phyloP scores from a whole-genome alignment of 352 stramenopile species.

The Aphanomyces euteiches region DNA sequence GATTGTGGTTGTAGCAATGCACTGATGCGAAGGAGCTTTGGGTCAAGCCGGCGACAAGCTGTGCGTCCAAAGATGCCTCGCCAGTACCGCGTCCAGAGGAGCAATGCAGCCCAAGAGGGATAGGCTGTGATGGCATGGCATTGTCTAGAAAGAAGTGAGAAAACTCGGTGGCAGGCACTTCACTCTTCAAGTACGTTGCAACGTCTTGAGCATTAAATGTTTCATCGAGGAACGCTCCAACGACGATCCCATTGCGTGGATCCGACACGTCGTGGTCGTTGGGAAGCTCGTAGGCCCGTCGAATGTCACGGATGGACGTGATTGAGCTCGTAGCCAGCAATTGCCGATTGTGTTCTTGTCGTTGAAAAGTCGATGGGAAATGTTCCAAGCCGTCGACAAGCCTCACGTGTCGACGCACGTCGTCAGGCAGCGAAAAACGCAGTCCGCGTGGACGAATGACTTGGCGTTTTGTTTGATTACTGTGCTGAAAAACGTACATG shows the following conservation, averaged over 20 bases:
- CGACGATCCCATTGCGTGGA: slow-evolving; percentile 48
- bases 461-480: slow-evolving; percentile 32
- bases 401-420: slow-evolving; percentile 41
- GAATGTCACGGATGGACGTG: slow-evolving; percentile 34
- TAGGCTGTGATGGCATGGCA: neutral
- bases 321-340: neutral
- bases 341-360: neutral
- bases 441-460: slow-evolving; percentile 44
- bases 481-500: slow-evolving; percentile 52
- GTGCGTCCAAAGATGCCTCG: slow-evolving; percentile 67
- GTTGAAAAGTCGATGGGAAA: slow-evolving; percentile 63
- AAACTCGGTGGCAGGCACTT: slow-evolving; percentile 31
- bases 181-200: slow-evolving; percentile 38
- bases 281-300: slow-evolving; percentile 58
- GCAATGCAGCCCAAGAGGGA: slow-evolving; percentile 8
- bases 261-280: slow-evolving; percentile 19
- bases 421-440: slow-evolving; percentile 42
- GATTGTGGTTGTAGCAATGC: slow-evolving; percentile 56
- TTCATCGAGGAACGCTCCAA: slow-evolving; percentile 68
- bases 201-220: slow-evolving; percentile 63
- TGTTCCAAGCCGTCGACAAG: slow-evolving; percentile 71
- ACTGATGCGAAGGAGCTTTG: slow-evolving; percentile 48
- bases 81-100: slow-evolving; percentile 38
- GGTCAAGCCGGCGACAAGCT: slow-evolving; percentile 51
- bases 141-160: neutral